Conservation (phyloP, 1,284 basidiomycete species). For the Papiliotrema nemorosa region DNA sequence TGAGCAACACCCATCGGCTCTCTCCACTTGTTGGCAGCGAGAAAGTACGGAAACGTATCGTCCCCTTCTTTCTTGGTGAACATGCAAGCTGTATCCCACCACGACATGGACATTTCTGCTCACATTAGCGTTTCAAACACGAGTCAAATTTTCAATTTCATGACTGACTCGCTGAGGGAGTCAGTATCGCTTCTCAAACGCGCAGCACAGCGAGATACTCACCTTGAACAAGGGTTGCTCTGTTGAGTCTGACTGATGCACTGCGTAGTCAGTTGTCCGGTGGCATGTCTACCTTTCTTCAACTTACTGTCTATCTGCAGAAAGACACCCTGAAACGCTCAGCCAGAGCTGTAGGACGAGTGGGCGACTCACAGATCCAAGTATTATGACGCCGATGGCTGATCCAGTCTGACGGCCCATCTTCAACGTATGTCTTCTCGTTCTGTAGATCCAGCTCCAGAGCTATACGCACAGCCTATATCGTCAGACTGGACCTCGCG, state of each 20-base stretch:
- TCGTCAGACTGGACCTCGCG: not conserved
- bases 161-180: not conserved
- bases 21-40: slow-evolving; percentile 8
- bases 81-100: slow-evolving; percentile 13
- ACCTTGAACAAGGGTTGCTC: slow-evolving; percentile 19
- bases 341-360: not conserved
- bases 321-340: slow-evolving; percentile 15
- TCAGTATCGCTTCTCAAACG: not conserved
- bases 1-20: slow-evolving; percentile 13
- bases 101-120: slow-evolving; percentile 20
- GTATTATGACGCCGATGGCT: slow-evolving; percentile 10
- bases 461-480: slow-evolving; percentile 17
- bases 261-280: slow-evolving; percentile 9
- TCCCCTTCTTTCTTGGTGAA: slow-evolving; percentile 4
- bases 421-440: slow-evolving; percentile 12
- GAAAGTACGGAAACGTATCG: slow-evolving; percentile 7
- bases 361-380: slow-evolving; percentile 17
- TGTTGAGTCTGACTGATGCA: slow-evolving; percentile 17
- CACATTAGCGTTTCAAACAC: not conserved
- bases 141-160: not conserved
- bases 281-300: no score
- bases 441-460: slow-evolving; percentile 19
- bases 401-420: slow-evolving; percentile 3
- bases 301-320: slow-evolving; percentile 20
- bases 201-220: not conserved